Evolutionary conservation across 306 rosid species (phyloP).

Genomic region (Dryas octopetala): DNA sequence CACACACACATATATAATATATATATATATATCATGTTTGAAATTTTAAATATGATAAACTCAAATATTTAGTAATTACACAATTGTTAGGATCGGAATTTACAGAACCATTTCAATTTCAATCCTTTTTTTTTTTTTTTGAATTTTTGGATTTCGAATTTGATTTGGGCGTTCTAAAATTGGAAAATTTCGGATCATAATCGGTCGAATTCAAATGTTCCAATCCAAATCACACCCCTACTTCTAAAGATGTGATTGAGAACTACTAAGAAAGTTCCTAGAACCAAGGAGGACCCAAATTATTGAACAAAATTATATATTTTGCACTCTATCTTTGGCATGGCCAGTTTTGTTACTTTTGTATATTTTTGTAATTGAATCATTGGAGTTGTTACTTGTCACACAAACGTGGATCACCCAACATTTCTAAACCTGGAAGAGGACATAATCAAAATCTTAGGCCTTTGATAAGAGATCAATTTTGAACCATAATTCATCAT

Average conservation of each 20-base stretch:
- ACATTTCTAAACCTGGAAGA: slow-evolving; percentile 1
- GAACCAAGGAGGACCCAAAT: slow-evolving; percentile 9
- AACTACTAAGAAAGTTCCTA: slow-evolving; percentile 33
- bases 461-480: not conserved
- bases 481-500: not conserved
- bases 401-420: not conserved
- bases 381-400: not conserved
- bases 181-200: too few species aligned
- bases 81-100: too few species aligned
- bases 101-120: too few species aligned
- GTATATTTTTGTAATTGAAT: not conserved
- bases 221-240: too few species aligned
- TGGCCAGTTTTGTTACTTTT: not conserved
- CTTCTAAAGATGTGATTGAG: not conserved
- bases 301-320: not conserved
- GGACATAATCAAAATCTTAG: not conserved
- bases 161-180: too few species aligned
- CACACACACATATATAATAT: too few species aligned
- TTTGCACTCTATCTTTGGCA: not conserved
- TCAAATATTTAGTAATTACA: too few species aligned
- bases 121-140: too few species aligned
- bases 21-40: too few species aligned
- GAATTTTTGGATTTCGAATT: too few species aligned
- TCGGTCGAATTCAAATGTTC: too few species aligned
- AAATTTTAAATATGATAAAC: too few species aligned